Evolutionary conservation across 2,329 filamentous ascomycete genomes (phyloP).

Genomic region (Huntiella abstrusa): DNA sequence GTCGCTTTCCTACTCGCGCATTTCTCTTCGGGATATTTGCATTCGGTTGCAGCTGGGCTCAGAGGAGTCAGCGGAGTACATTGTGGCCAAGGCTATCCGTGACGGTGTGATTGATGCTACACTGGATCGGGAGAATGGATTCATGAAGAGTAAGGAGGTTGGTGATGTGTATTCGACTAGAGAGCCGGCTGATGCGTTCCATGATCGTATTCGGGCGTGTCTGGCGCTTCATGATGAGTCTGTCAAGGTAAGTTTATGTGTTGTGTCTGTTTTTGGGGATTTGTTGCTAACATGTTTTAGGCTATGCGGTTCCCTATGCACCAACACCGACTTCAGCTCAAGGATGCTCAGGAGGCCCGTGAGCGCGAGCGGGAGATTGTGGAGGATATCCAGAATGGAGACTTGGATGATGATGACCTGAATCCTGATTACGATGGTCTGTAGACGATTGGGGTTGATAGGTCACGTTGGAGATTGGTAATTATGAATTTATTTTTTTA

Average conservation of each 20-base stretch:
- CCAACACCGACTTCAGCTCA: constrained; percentile 88
- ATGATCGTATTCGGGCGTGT: constrained; percentile 86
- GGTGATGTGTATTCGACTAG: constrained; percentile 91
- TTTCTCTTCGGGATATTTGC: constrained; percentile 92
- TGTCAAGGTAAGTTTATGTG: constrained; percentile 57
- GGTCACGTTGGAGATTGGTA: not conserved
- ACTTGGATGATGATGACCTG: constrained; percentile 90
- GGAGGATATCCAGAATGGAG: constrained; percentile 96
- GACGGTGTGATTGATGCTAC: constrained; percentile 95
- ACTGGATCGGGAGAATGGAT: constrained; percentile 81
- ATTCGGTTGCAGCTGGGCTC: constrained; percentile 83
- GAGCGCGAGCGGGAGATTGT: constrained; percentile 92
- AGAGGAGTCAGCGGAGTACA: constrained; percentile 96
- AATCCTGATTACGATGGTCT: constrained; percentile 93
- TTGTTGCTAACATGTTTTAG: constrained; percentile 23
- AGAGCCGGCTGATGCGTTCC: constrained; percentile 92
- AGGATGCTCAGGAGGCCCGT: constrained; percentile 95
- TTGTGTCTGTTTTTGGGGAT: not conserved
- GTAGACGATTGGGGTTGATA: constrained; percentile 29
- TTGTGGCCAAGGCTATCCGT: constrained; percentile 93
- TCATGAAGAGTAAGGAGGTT: constrained; percentile 96
- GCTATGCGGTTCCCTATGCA: constrained; percentile 99
- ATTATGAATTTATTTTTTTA: no score
- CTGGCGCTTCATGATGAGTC: constrained; percentile 89
- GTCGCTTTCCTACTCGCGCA: constrained; percentile 92